Evolutionary conservation across 1,284 basidiomycete genomes (phyloP), one percentile per base, ranked within the genome.

Genomic region (Flammula alnicola): DNA sequence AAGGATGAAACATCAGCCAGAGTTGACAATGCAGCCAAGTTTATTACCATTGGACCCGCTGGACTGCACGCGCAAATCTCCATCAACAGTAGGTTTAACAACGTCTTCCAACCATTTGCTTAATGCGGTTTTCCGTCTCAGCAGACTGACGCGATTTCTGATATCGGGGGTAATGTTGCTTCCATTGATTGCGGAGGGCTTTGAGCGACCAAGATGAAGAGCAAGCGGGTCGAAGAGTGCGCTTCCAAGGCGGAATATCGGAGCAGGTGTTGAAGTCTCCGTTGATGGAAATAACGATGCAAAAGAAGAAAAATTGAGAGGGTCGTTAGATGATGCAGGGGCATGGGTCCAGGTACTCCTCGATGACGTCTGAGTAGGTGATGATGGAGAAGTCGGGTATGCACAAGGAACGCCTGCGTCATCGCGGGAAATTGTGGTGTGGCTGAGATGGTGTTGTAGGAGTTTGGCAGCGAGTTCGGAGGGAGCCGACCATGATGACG

Each of bases 221-320:
- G 84, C 76, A 26, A 96, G 76, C 23, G 83, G 78, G 69, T 99
- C 97, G 63, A 98, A 99, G 0, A 99, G 77, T 0, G 93, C 93
- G n/a, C 83, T 81, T 5, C 93, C 94, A 0, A 99, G 81, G 19
- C 89, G 84, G 77, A 95, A 98, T 20, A 98, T 67, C 10, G 80
- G 81, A 1, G 93, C 88, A 62, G 92, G 88, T 57, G 84, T 83
- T 0, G 89, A 85, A 12, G 79, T 77, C 62, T 96, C 91, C 32
- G 83, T 83, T 17, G 82, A 63, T 8, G 88, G 80, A 66, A 94
- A 96, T 12, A 91, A 74, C 2, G 79, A 69, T 2, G 83, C 77
- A 62, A 96, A 94, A 23, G 93, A 86, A 7, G 81, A 77, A 69
- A 98, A 99, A 33, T 85, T 80, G 19, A 97, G 80, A 5, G 68